Conservation (phyloP, 2,329 filamentous ascomycete species). For the Penicillium sp. region DNA sequence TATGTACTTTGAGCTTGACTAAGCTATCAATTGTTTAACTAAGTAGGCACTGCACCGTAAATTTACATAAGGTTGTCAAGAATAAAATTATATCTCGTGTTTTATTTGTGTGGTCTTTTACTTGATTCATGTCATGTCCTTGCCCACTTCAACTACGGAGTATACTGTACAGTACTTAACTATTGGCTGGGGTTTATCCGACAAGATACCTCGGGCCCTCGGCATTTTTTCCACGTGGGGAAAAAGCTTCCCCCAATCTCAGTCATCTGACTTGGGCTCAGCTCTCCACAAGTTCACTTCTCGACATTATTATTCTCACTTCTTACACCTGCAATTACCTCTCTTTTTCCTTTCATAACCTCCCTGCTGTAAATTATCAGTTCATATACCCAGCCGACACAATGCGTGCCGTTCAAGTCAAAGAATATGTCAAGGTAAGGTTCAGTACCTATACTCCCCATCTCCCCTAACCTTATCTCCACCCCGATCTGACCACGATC, state of each 20-base stretch:
- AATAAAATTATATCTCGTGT: neutral
- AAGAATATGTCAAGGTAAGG: slow-evolving; percentile 73
- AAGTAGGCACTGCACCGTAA: neutral
- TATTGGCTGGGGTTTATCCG: slow-evolving; percentile 21
- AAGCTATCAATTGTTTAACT: neutral
- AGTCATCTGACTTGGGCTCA: too few relatives aligned
- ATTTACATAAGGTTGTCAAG: neutral
- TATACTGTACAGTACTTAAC: too few relatives aligned
- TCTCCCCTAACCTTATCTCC: slow-evolving; percentile 13
- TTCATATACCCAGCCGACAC: slow-evolving; percentile 36
- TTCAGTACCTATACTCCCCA: neutral
- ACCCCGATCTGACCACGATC: neutral
- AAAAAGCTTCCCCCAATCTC: slow-evolving; percentile 12
- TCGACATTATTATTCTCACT: neutral
- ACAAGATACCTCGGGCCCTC: slow-evolving; percentile 34
- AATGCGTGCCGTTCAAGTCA: slow-evolving; percentile 78
- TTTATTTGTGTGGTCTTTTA: neutral
- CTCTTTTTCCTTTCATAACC: neutral
- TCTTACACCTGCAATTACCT: neutral
- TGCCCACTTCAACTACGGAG: neutral
- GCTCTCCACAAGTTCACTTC: slow-evolving; percentile 2
- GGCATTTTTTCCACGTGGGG: slow-evolving; percentile 33
- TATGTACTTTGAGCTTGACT: neutral
- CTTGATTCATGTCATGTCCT: neutral
- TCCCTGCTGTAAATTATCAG: neutral